Conservation (phyloP, 305 asterid genomes). For the Caryopteris hybrid region DNA sequence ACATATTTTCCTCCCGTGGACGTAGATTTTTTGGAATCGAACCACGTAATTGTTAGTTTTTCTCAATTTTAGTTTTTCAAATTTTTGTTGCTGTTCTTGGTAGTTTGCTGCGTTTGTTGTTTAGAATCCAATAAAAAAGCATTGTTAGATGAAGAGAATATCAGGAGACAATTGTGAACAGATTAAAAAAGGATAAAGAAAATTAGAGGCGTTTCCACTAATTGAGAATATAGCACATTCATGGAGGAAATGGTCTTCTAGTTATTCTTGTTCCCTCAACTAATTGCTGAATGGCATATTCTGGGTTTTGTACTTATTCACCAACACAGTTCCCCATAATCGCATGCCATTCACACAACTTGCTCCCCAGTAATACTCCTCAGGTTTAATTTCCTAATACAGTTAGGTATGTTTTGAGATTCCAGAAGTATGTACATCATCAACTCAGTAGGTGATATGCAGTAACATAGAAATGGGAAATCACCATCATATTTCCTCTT, state of each 20-base stretch:
- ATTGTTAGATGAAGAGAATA: not conserved
- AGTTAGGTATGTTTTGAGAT: not conserved
- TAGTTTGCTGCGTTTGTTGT: not conserved
- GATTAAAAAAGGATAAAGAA: not conserved
- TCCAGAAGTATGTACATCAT: not conserved
- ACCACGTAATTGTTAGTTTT: too few relatives aligned
- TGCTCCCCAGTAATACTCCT: not conserved
- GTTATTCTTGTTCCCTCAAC: not conserved
- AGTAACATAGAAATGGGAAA: not conserved
- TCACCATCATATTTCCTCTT: not conserved
- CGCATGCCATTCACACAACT: not conserved
- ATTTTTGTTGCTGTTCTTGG: too few relatives aligned
- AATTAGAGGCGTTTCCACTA: not conserved
- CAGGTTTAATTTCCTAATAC: not conserved
- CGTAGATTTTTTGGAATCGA: too few relatives aligned
- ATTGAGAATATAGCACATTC: not conserved
- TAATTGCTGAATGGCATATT: slow-evolving; percentile 3
- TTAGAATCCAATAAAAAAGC: not conserved
- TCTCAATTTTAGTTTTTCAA: not conserved
- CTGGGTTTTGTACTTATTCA: slow-evolving; percentile 15
- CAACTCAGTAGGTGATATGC: not conserved
- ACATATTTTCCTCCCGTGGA: too few relatives aligned
- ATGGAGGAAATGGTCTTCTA: not conserved
- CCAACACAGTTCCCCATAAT: not conserved
- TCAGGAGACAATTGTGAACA: not conserved